Evolutionary conservation across 2,329 filamentous ascomycete species (phyloP).

Genomic region (Neofusicoccum sp.): DNA sequence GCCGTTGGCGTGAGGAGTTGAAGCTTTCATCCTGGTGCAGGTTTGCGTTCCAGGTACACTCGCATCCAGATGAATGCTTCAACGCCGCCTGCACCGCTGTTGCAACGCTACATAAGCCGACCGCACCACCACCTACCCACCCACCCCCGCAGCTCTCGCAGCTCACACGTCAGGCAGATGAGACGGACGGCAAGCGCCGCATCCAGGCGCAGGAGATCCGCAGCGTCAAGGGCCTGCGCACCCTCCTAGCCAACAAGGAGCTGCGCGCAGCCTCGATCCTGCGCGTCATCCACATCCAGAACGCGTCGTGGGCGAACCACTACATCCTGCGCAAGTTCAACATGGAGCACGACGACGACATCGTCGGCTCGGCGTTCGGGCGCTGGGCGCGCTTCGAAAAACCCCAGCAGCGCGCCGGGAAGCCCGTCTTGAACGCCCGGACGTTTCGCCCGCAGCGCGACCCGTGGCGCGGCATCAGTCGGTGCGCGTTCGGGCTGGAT

Average conservation of each 20-base stretch:
- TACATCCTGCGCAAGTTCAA: conserved; percentile 57
- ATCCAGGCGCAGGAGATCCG: conserved; percentile 54
- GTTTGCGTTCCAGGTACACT: too few relatives aligned
- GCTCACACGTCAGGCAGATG: conserved; percentile 29
- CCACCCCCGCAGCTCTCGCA: background rate
- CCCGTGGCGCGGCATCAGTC: conserved; percentile 54
- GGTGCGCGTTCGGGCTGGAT: conserved; percentile 55
- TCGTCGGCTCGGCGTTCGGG: conserved; percentile 54
- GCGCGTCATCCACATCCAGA: conserved; percentile 55
- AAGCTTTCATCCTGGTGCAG: too few relatives aligned
- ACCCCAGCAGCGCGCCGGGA: conserved; percentile 52
- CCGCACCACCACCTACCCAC: background rate
- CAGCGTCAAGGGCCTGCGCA: conserved; percentile 47
- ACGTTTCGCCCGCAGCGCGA: conserved; percentile 54
- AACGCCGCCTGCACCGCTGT: too few relatives aligned
- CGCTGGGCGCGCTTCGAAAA: conserved; percentile 53
- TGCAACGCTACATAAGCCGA: too few relatives aligned
- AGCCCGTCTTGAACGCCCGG: conserved; percentile 55
- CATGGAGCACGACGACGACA: conserved; percentile 51
- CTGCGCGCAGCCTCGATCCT: conserved; percentile 40
- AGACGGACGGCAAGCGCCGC: conserved; percentile 44
- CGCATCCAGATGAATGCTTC: too few relatives aligned
- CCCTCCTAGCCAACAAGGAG: conserved; percentile 45
- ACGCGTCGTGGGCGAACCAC: conserved; percentile 53
- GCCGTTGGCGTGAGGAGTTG: too few relatives aligned